Conservation (phyloP, 768 basidiomycete species). For the Tylopilus vinaceipallidus region DNA sequence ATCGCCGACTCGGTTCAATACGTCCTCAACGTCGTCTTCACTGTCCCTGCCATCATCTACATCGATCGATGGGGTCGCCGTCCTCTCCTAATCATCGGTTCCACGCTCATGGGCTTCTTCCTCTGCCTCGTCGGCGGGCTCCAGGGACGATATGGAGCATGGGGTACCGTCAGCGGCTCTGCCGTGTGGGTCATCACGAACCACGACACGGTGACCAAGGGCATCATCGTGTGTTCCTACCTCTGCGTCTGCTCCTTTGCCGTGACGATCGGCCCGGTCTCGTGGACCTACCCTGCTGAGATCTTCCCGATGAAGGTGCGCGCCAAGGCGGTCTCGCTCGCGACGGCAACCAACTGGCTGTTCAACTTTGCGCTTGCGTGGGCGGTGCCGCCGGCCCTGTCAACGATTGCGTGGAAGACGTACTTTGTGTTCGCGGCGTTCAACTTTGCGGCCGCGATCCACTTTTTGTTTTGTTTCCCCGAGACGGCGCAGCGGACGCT, state of each 20-base stretch:
- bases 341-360: constrained; percentile 51
- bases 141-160: constrained; percentile 63
- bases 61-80: constrained; percentile 81
- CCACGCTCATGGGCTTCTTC: constrained; percentile 71
- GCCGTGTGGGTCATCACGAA: constrained; percentile 60
- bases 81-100: constrained; percentile 67
- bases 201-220: constrained; percentile 58
- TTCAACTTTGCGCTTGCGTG: constrained; percentile 77
- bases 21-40: constrained; percentile 40
- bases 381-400: constrained; percentile 70
- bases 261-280: constrained; percentile 73
- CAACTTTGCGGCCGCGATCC: constrained; percentile 70
- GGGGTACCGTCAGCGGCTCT: constrained; percentile 46
- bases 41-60: constrained; percentile 52
- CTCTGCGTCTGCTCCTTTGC: constrained; percentile 75
- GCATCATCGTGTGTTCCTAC: constrained; percentile 75
- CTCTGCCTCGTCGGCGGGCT: constrained; percentile 76
- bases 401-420: constrained; percentile 67
- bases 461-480: constrained; percentile 78
- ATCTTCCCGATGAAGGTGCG: constrained; percentile 68
- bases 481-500: constrained; percentile 72
- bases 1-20: constrained; percentile 71
- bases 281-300: constrained; percentile 75
- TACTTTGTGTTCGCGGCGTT: constrained; percentile 80
- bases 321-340: constrained; percentile 53